A percentile compares a stretch with the other conserved stretches of the same genome.
These are phyloP conservation scores for Saraca asoca DNA, from an alignment of 331 rosid species.

Conservation along the genomic window DNA sequence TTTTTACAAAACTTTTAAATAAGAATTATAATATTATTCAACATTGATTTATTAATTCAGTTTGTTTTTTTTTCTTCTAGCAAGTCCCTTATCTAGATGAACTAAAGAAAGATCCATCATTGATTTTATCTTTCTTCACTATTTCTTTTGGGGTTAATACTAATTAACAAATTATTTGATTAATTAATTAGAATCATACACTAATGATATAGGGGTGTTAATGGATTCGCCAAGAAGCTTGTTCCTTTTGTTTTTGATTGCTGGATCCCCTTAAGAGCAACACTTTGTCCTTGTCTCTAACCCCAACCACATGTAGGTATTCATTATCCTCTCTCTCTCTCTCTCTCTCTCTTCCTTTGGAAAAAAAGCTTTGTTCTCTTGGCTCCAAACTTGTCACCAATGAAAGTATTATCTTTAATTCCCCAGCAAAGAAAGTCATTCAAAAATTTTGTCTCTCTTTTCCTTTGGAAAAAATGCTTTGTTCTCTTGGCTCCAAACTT, in stretches of 20 bases:
- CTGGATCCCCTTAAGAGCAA: conserved; percentile 84
- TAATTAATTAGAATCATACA: conserved; percentile 34
- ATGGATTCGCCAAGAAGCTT: conserved; percentile 64
- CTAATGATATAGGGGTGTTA: conserved; percentile 52
- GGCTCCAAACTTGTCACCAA: conserved; percentile 73
- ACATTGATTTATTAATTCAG: no score
- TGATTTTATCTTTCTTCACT: no score
- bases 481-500: conserved; percentile 75
- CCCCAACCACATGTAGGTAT: conserved; percentile 90
- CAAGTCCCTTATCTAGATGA: no score
- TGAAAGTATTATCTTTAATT: conserved; percentile 73
- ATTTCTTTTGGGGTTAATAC: no score
- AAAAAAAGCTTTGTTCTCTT: conserved; percentile 77
- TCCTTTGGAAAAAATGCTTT: conserved; percentile 82
- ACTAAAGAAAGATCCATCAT: no score
- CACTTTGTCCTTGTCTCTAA: conserved; percentile 89
- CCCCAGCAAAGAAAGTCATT: conserved; percentile 62
- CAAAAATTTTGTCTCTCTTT: conserved; percentile 53
- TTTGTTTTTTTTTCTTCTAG: no score
- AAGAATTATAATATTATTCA: no score
- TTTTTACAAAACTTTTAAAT: no score
- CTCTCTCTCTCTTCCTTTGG: conserved; percentile 90
- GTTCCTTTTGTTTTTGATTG: conserved; percentile 73
- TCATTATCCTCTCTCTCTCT: no score
- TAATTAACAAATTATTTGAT: conserved; percentile 20